Percentiles rank a stretch among this genome's conserved stretches.
phyloP scores from a whole-genome alignment of 129 eudicot genomes.

The Lactuca sativa region DNA sequence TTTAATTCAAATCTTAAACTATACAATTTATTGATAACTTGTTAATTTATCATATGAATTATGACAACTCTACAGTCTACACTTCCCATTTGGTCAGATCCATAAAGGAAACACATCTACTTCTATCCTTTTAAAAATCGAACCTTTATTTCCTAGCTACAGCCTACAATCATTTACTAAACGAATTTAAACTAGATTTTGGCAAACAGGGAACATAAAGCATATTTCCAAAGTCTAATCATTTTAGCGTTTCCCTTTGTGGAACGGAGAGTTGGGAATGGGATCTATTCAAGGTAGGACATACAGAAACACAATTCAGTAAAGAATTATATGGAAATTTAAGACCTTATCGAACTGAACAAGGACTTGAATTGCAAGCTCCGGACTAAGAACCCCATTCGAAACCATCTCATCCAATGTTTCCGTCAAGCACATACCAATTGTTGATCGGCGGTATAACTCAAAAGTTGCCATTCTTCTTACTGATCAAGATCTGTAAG shows the following conservation, averaged over 20 bases:
- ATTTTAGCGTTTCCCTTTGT: neutral
- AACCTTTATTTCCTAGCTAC: conserved; percentile 5
- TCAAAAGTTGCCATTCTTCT: conserved; percentile 82
- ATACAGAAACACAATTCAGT: neutral
- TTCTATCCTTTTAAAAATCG: neutral
- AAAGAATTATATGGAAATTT: neutral
- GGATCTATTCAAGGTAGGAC: neutral
- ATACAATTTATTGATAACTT: neutral
- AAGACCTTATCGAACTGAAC: conserved; percentile 90
- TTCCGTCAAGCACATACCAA: conserved; percentile 95
- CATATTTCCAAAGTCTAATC: conserved; percentile 1
- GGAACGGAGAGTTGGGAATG: neutral
- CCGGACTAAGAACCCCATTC: conserved; percentile 72
- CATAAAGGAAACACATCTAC: neutral
- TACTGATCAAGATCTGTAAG: conserved; percentile 33
- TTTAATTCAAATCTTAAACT: conserved; percentile 3
- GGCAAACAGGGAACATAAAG: neutral
- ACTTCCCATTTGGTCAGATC: conserved; percentile 21
- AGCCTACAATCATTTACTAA: neutral
- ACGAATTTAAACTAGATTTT: conserved; percentile 2
- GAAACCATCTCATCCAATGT: conserved; percentile 92
- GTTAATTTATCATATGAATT: neutral
- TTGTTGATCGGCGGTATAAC: conserved; percentile 84
- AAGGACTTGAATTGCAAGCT: conserved; percentile 90
- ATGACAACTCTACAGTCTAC: conserved; percentile 1